Percentiles rank a stretch among this genome's conserved stretches.
Conservation (phyloP, 1,139 yeast species). For the Scheffersomyces illinoinensis region DNA sequence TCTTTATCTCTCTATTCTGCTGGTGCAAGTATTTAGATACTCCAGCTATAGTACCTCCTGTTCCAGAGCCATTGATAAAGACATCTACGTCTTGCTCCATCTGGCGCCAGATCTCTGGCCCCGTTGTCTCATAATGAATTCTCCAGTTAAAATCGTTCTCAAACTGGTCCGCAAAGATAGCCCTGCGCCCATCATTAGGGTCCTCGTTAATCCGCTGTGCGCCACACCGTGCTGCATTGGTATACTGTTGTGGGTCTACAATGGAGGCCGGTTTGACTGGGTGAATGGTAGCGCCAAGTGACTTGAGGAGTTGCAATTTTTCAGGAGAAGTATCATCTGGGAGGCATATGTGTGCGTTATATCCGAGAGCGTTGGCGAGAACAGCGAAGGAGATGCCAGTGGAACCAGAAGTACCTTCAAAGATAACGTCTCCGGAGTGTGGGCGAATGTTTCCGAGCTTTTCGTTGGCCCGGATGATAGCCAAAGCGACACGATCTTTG, state of each 20-base stretch:
- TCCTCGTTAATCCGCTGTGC: constrained; percentile 56
- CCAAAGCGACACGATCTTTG: constrained; percentile 89
- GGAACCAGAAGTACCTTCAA: constrained; percentile 95
- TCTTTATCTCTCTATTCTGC: constrained; percentile 30
- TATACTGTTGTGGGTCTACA: constrained; percentile 91
- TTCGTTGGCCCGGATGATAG: constrained; percentile 76
- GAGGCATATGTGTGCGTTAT: constrained; percentile 85
- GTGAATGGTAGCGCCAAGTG: constrained; percentile 84
- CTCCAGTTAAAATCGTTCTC: constrained; percentile 92
- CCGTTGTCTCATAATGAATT: constrained; percentile 79
- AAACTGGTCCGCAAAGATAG: constrained; percentile 92
- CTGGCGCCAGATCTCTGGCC: constrained; percentile 85
- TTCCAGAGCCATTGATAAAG: constrained; percentile 77
- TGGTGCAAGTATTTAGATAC: constrained; percentile 73
- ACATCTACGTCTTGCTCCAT: constrained; percentile 64
- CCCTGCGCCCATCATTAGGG: constrained; percentile 40
- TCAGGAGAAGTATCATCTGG: constrained; percentile 94
- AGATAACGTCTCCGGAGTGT: constrained; percentile 59
- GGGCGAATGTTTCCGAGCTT: constrained; percentile 57
- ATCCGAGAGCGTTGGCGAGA: constrained; percentile 84
- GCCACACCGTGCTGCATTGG: constrained; percentile 76
- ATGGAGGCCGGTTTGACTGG: constrained; percentile 94
- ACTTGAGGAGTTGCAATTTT: constrained; percentile 66
- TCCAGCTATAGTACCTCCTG: constrained; percentile 87
- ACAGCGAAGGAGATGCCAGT: constrained; percentile 94